A percentile compares a stretch with the other conserved stretches of the same genome.
These are phyloP conservation scores for Purshia tridentata DNA, from an alignment of 306 rosid species.

Conservation along the genomic window DNA sequence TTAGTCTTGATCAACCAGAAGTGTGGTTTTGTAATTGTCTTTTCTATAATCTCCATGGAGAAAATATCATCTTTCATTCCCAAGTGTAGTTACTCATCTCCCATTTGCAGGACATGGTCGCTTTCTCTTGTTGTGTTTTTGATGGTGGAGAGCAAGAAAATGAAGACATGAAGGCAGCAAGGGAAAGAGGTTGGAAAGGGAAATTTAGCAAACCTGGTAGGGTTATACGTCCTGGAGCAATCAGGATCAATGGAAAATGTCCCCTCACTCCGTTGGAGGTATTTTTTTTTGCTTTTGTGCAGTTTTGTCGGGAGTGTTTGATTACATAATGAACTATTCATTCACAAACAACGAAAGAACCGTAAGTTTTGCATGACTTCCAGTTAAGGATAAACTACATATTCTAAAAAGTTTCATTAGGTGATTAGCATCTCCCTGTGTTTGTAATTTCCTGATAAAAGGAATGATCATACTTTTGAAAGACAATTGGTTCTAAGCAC, in stretches of 20 bases:
- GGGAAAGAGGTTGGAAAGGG: conserved; percentile 99
- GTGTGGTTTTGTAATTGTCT: conserved; percentile 17
- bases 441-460: background rate
- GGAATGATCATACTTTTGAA: background rate
- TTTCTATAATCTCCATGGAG: conserved; percentile 14
- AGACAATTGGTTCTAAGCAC: background rate
- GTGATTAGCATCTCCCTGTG: too few species aligned
- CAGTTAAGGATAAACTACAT: background rate
- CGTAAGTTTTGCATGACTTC: background rate
- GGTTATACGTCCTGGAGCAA: conserved; percentile 95
- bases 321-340: background rate
- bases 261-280: conserved; percentile 99
- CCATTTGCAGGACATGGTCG: conserved; percentile 90
- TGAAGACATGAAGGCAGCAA: conserved; percentile 85
- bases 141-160: conserved; percentile 82
- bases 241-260: conserved; percentile 91
- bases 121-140: conserved; percentile 93
- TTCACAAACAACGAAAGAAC: background rate
- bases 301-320: background rate
- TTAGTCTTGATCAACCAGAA: conserved; percentile 29
- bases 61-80: conserved; percentile 11
- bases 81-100: conserved; percentile 24
- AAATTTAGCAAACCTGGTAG: conserved; percentile 95
- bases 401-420: background rate
- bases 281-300: conserved; percentile 22